These are phyloP conservation scores for Paramecium sexaurelia DNA, from an alignment of 73 alveolate genomes.

Conservation along the genomic window DNA sequence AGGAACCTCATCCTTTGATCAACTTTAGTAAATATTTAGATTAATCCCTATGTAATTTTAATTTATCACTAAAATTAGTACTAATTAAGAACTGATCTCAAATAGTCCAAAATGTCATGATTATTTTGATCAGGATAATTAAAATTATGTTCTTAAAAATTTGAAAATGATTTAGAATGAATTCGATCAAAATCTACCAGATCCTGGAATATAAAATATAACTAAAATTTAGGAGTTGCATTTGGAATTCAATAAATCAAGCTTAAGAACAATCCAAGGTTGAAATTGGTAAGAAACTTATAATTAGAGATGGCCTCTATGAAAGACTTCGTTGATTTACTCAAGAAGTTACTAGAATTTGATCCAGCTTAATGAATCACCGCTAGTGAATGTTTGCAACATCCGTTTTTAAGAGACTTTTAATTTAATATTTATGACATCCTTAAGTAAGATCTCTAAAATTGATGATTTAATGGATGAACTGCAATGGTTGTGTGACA, in stretches of 20 bases:
- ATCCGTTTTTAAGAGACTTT: slow-evolving; percentile 42
- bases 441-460: not conserved
- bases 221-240: not conserved
- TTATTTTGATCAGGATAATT: not conserved
- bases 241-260: slow-evolving; percentile 13
- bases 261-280: slow-evolving; percentile 29
- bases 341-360: slow-evolving; percentile 52
- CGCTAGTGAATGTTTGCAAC: slow-evolving; percentile 57
- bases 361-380: slow-evolving; percentile 54
- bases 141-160: not conserved
- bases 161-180: not conserved
- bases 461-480: not conserved
- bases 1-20: slow-evolving; percentile 17
- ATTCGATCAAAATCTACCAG: not conserved
- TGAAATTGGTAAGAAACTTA: slow-evolving; percentile 31
- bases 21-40: not conserved
- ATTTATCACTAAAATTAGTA: not conserved
- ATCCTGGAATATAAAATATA: not conserved
- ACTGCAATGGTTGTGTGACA: not conserved
- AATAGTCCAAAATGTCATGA: not conserved
- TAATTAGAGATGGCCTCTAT: slow-evolving; percentile 13
- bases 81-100: not conserved
- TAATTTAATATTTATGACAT: not conserved
- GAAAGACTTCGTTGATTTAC: slow-evolving; percentile 44
- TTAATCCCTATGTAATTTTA: not conserved